phyloP scores from a whole-genome alignment of 441 rosid species.

The Euphorbia celastroides region DNA sequence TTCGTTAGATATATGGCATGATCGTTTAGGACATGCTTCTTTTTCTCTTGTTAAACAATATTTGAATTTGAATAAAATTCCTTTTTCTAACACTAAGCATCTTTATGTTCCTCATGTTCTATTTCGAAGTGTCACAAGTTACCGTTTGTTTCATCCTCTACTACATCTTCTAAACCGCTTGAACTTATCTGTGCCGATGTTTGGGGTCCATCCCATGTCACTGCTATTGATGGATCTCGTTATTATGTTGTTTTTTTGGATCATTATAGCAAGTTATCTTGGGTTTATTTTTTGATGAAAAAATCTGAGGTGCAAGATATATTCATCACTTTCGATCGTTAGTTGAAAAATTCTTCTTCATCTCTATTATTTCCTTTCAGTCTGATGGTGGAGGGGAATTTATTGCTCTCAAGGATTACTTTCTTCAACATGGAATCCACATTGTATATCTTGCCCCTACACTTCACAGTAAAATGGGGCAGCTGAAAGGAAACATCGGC shows the following conservation, averaged over 20 bases:
- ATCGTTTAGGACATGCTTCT: not conserved
- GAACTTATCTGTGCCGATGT: not conserved
- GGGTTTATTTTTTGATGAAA: not conserved
- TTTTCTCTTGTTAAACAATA: too few relatives aligned
- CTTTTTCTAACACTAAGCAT: not conserved
- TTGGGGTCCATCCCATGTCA: not conserved
- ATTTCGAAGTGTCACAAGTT: not conserved
- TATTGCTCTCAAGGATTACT: not conserved
- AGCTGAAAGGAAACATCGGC: not conserved
- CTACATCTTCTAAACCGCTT: not conserved
- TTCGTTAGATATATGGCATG: not conserved
- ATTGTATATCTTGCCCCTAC: not conserved
- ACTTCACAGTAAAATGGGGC: not conserved
- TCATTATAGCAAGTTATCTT: not conserved
- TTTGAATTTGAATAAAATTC: not conserved
- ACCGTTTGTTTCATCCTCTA: not conserved
- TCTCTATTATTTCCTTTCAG: not conserved
- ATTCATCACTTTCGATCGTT: not conserved
- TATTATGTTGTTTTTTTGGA: not conserved
- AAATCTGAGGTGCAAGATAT: not conserved
- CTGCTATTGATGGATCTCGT: not conserved
- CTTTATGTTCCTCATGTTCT: not conserved
- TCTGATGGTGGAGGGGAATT: not conserved
- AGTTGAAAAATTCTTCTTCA: not conserved
- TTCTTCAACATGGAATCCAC: not conserved